A percentile compares a stretch with the other conserved stretches of the same genome.
Evolutionary conservation across 2,329 filamentous ascomycete species (phyloP).

Genomic region (Zymoseptoria passerinii): DNA sequence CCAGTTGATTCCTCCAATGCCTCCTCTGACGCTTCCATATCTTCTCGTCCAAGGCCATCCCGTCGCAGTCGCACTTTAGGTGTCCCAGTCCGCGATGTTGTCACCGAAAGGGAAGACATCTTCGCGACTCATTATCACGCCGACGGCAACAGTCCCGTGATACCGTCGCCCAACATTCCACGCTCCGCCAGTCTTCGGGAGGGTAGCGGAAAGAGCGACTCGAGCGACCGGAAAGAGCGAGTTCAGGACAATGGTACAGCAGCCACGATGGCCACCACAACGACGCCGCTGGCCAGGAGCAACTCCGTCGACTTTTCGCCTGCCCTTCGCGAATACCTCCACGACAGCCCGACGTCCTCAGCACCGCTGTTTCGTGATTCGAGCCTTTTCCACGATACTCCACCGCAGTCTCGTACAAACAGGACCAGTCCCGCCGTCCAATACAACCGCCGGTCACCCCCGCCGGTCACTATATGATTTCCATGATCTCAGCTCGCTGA

Average conservation of each 20-base stretch:
- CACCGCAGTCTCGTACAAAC: conserved; percentile 2
- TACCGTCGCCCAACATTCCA: conserved; percentile 23
- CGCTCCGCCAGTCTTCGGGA: conserved; percentile 1
- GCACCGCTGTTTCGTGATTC: conserved; percentile 5
- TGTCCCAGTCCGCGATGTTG: conserved; percentile 23
- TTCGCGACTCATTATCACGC: conserved; percentile 54
- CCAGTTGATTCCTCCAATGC: neutral
- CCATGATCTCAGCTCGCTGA: conserved; percentile 15
- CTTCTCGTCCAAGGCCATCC: neutral
- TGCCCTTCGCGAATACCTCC: conserved; percentile 4
- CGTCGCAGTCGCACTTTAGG: conserved; percentile 4
- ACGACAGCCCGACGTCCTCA: conserved; percentile 5
- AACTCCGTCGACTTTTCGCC: conserved; percentile 9
- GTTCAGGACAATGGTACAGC: neutral
- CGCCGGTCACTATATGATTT: conserved; percentile 27
- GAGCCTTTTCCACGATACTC: conserved; percentile 1
- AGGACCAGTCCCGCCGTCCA: conserved; percentile 18
- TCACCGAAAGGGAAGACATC: conserved; percentile 53
- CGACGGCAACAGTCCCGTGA: conserved; percentile 39
- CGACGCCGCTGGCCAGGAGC: conserved; percentile 6
- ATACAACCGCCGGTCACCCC: conserved; percentile 24
- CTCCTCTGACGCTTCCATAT: neutral
- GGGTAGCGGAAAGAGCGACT: conserved; percentile 10
- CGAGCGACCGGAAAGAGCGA: neutral
- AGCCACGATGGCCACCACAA: conserved; percentile 4